These are phyloP conservation scores for Triticum timopheevii DNA, from an alignment of 176 grass and related monocot genomes.

Conservation along the genomic window DNA sequence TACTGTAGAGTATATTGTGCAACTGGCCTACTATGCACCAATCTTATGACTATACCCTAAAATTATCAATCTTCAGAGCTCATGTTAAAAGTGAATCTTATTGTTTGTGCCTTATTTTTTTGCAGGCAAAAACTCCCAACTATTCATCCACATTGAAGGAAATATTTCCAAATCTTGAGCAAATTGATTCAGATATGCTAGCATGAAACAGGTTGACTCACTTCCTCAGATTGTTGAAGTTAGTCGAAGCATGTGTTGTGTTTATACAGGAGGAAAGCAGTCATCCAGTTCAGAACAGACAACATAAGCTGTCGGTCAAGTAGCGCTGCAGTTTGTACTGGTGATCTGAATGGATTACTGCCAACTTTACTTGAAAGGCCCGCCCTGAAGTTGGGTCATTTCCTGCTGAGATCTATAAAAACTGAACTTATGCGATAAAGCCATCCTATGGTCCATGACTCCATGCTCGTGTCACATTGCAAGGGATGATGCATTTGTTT, in stretches of 20 bases:
- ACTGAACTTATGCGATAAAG: not conserved
- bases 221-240: not conserved
- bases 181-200: conserved; percentile 89
- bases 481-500: not conserved
- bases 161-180: conserved; percentile 86
- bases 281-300: not conserved
- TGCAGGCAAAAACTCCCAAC: conserved; percentile 66
- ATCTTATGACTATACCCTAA: not conserved
- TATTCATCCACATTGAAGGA: conserved; percentile 58
- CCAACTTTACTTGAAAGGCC: not conserved
- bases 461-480: not conserved
- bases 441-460: not conserved
- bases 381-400: not conserved
- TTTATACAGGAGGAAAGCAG: not conserved
- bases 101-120: not conserved
- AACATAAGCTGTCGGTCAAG: not conserved
- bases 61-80: not conserved
- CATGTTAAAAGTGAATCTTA: not conserved
- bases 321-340: not conserved
- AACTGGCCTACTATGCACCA: not conserved
- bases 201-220: conserved; percentile 26
- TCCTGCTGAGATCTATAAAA: not conserved
- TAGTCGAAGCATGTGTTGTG: not conserved
- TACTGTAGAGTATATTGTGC: not conserved
- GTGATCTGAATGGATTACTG: not conserved